A percentile compares a stretch with the other conserved stretches of the same genome.
Conservation (phyloP, 257 asterid species). For the Nicotiana noctiflora region DNA sequence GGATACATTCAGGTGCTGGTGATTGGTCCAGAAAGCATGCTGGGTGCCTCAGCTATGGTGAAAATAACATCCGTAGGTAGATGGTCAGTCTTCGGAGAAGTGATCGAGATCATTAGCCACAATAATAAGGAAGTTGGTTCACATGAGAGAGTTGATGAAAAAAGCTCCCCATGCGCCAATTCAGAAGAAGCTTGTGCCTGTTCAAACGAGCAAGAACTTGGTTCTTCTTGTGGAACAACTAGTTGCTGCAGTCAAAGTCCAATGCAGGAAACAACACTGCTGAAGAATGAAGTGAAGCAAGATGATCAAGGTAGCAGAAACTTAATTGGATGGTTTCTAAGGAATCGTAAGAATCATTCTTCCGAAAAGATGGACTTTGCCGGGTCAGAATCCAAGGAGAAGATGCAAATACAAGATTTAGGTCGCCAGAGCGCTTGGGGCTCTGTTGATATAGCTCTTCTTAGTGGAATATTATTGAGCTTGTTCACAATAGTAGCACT, state of each 20-base stretch:
- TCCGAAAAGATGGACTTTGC: conserved; percentile 23
- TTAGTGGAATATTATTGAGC: conserved; percentile 52
- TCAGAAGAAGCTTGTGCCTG: conserved; percentile 40
- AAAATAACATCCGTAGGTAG: conserved; percentile 80
- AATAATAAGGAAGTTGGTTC: conserved; percentile 16
- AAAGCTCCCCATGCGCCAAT: conserved; percentile 30
- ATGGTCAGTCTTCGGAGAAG: conserved; percentile 96
- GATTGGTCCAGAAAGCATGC: conserved; percentile 68
- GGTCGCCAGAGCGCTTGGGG: conserved; percentile 29
- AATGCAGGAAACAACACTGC: conserved; percentile 12
- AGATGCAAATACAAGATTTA: conserved; percentile 22
- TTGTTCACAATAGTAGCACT: conserved; percentile 44
- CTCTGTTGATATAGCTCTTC: conserved; percentile 48
- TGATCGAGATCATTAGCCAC: conserved; percentile 50
- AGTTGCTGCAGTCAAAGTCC: conserved; percentile 33
- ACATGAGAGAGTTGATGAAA: conserved; percentile 15
- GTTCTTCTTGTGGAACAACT: conserved; percentile 38
- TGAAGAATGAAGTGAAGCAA: conserved; percentile 19
- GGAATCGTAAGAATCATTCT: conserved; percentile 45
- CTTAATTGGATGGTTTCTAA: conserved; percentile 44
- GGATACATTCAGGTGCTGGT: conserved; percentile 93
- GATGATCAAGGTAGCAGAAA: conserved; percentile 28
- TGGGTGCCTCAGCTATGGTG: conserved; percentile 74
- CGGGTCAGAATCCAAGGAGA: conserved; percentile 24
- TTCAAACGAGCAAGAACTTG: conserved; percentile 47